Base-by-base conservation (phyloP, 345 rosid genomes). In the Eucalyptus lansdowneana region DNA sequence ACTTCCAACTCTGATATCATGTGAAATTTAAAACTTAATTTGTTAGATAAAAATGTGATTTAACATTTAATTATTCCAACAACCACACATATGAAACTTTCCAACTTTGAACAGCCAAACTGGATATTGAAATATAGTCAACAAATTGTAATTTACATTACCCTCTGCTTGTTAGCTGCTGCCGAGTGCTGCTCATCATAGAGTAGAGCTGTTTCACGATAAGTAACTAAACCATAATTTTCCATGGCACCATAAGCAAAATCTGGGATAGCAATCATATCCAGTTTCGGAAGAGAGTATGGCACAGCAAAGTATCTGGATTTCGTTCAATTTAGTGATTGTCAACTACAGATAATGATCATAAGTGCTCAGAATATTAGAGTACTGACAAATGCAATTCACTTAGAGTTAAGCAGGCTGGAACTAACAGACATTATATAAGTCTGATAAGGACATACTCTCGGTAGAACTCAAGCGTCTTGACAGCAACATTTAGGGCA, bases 241-340 rank as follows among this genome's bases (percentile, higher is more conserved):
- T 98, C 99, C 99, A 97, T 97, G 87, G 98, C 99, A 87, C 97
- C 99, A 91, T 94, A 96, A 93, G 99, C 95, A 94, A 98, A 98
- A 91, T 98, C 99, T 58, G 99, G 99, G 51, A 98, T 94, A 6
- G 99, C 99, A 90, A 98, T 93, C 98, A 98, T 96, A 94, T 98
- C 99, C 93, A 98, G 88, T 91, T 98, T 97, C 27, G 99, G 98
- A 89, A 98, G 99, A 83, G 97, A 85, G 85, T 98, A 98, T 67
- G 97, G 98, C 88, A 94, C 94, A 27, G 95, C 95, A 95, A 98
- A 98, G 93, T 97, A 98, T 83, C 99, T 98, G 89, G 88, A 92
- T 87, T 62, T 45, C 80, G 50, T 29, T 65, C 72, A 65, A n/a
- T 14, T 65, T n/a, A 65, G 34, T 65, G 34, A 65, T 65, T 4